Evolutionary conservation across 352 stramenopile species (phyloP), one percentile per base, ranked within the genome.

Genomic region (Pythium aristosporum): DNA sequence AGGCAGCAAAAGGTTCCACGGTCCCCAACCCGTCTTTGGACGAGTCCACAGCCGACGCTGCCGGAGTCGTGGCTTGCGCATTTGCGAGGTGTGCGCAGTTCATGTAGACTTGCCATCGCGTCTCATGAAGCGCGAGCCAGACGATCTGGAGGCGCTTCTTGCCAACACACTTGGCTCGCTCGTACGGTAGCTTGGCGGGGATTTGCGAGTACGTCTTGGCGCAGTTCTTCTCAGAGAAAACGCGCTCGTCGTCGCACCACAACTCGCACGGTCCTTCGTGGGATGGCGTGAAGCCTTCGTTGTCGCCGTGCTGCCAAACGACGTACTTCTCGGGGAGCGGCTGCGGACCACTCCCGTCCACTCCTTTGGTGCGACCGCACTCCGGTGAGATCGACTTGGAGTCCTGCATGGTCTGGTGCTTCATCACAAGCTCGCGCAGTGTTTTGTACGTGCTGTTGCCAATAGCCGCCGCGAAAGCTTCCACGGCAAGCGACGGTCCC

Each of bases 81-180:
- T 18, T 42, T 2, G 23, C 25, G 36, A 60, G 53, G 3, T 46
- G 53, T 10, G 54, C 62, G 39, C 64, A 78, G 68, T 78, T 75
- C 41, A 68, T 71, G 63, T 79, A 74, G 8, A 71, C 57, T 58
- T 79, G 72, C 72, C 69, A 79, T 5, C 51, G 23, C 1, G 47
- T 42, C 13, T 67, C 57, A 46, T 79, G 72, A 50, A 79, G 57
- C 20, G 72, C 72, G 16, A 76, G 57, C 72, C 72, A 79, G 16
- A 71, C 39, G 4, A 65, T 56, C 43, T 65, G 61, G 15, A 76
- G 51, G 25, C 65, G 51, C 25, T 57, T 69, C 43, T 70, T 67
- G 44, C 69, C 69, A 4, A 54, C 32, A 47, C 72, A 79, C 61
- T 74, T 75, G 54, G 42, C 36, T 13, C 50, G 48, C 6, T 69